Conservation (phyloP, 2,329 filamentous ascomycete species). For the Aotearoamyces nothofagi region DNA sequence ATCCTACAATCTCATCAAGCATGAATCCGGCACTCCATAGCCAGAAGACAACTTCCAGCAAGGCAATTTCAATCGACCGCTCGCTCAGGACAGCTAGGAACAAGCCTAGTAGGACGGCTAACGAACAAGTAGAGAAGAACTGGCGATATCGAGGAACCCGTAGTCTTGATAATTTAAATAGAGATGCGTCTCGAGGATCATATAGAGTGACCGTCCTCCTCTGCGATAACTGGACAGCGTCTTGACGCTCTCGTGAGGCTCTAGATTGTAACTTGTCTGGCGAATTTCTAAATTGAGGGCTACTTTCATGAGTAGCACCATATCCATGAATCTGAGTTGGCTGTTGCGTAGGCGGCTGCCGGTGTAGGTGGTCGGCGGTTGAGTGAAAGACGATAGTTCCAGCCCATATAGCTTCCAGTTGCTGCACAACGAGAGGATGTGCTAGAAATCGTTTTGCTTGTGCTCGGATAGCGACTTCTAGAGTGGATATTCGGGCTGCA, state of each 20-base stretch:
- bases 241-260: constrained; percentile 3
- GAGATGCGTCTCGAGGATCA: constrained; percentile 75
- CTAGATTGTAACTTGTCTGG: constrained; percentile 11
- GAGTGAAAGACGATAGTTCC: constrained; percentile 92
- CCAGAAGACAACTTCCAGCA: constrained; percentile 83
- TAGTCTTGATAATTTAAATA: constrained; percentile 81
- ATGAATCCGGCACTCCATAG: constrained; percentile 96
- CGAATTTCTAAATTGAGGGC: constrained; percentile 9
- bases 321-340: constrained; percentile 19
- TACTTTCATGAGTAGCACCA: constrained; percentile 18
- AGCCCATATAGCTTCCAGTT: constrained; percentile 95
- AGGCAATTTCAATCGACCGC: constrained; percentile 66
- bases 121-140: constrained; percentile 75
- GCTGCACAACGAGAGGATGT: constrained; percentile 82
- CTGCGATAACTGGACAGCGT: constrained; percentile 4
- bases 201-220: constrained; percentile 67
- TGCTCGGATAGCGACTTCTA: constrained; percentile 85
- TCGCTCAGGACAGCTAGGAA: constrained; percentile 71
- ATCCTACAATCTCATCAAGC: constrained; percentile 89
- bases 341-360: constrained; percentile 24
- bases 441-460: constrained; percentile 87
- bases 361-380: constrained; percentile 70
- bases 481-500: constrained; percentile 68
- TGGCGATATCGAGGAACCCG: constrained; percentile 86
- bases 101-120: constrained; percentile 69